Base-by-base conservation (phyloP, 1,284 basidiomycete genomes). In the Sporisorium reilianum region DNA sequence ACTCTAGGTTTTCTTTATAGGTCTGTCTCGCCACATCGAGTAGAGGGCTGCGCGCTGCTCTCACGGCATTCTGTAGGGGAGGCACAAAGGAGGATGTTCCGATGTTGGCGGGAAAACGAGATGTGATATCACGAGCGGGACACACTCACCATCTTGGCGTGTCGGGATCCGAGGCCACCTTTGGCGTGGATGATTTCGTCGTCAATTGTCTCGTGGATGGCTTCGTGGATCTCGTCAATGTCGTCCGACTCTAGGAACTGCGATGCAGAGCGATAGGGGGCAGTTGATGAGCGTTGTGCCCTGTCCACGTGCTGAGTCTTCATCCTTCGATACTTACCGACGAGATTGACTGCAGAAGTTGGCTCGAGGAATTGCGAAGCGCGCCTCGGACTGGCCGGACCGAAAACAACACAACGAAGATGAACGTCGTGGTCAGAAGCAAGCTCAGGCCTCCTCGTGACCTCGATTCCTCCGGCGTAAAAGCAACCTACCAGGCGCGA, bases 11-110 rank as follows among this genome's bases (percentile, higher is more conserved):
- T 83, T 97, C 95, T 78, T 91, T 92, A 86, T 92, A 86, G 0
- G 95, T 95, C 81, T 93, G 92, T 9, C 95, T 89, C 0, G 95
- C 95, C 4, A 97, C 92, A 73, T 97, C 95, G 12, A 98, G 89
- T 11, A 96, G 87, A 22, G 90, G 89, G 73, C 94, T 92, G 75
- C 88, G 89, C 66, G 92, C 91, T 1, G 92, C 91, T 84, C 90
- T 92, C 49, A 95, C 91, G 0, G 94, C 93, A 85, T 94, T 96
- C 75, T 77, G 6, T 14, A 7, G 5, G 10, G 7, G 48, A 11
- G 5, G 5, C 0, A 11, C 25, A 51, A 22, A 18, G 11, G 2
- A 54, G 16, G 28, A 5, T n/a, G 6, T n/a, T n/a, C 20, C 4
- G n/a, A 49, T 28, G 28, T 55, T 11, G 38, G 46, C 18, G 23